These are phyloP conservation scores for Dryas alaskensis DNA, from an alignment of 306 rosid species.

Conservation along the genomic window DNA sequence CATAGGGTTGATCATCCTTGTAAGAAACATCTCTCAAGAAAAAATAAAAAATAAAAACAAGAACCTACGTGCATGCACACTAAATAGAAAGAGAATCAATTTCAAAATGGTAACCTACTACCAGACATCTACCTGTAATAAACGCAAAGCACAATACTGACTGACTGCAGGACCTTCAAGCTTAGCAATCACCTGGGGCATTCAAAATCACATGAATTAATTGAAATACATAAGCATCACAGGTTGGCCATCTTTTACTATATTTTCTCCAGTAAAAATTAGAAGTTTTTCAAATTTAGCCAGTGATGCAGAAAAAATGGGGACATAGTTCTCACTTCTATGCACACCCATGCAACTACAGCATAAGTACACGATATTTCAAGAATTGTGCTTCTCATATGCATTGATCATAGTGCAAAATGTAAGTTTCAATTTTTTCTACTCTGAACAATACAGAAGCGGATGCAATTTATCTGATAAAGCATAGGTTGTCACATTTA, in stretches of 20 bases:
- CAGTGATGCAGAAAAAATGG: neutral
- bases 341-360: neutral
- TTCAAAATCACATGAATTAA: conserved; percentile 28
- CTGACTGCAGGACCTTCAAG: conserved; percentile 98
- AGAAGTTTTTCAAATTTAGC: conserved; percentile 3
- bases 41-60: conserved; percentile 3
- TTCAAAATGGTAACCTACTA: conserved; percentile 4
- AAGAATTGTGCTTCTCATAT: conserved; percentile 6
- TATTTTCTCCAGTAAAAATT: conserved; percentile 3
- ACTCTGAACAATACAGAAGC: conserved; percentile 1
- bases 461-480: neutral
- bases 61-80: neutral
- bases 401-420: neutral
- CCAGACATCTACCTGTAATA: conserved; percentile 60
- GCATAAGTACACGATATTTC: neutral
- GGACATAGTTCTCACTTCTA: too few species aligned
- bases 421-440: conserved; percentile 4
- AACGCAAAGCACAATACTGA: conserved; percentile 87
- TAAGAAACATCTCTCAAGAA: conserved; percentile 22
- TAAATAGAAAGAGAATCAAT: neutral
- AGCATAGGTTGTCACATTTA: conserved; percentile 3
- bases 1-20: conserved; percentile 29
- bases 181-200: conserved; percentile 87
- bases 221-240: neutral
- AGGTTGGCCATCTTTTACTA: neutral